A percentile compares a stretch with the other conserved stretches of the same genome.
Evolutionary conservation across 208 protist species (phyloP).

Genomic region (Herpetomonas samuelpessoai): DNA sequence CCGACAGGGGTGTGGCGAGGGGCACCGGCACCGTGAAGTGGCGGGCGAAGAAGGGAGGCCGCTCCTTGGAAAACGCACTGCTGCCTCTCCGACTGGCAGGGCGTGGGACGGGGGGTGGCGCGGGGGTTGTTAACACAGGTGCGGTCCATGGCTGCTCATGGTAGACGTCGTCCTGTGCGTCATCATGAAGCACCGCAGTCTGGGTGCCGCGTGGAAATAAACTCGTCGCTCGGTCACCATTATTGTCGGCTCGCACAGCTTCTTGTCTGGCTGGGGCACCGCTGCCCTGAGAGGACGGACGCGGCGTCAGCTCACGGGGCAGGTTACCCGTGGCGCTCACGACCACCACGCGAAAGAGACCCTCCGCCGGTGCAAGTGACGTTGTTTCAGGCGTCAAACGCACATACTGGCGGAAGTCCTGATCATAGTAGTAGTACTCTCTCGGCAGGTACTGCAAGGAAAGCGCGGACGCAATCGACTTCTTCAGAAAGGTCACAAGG

Average conservation of each 20-base stretch:
- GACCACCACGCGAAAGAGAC: conserved; percentile 29
- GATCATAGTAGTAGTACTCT: conserved; percentile 50
- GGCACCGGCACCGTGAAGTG: not conserved
- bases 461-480: conserved; percentile 1
- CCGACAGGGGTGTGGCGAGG: not conserved
- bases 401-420: conserved; percentile 39
- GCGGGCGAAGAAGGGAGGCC: not conserved
- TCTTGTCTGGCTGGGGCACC: no score
- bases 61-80: no score
- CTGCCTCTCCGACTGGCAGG: no score
- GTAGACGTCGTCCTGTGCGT: not conserved
- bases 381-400: conserved; percentile 34
- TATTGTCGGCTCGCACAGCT: no score
- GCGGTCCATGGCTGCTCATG: not conserved
- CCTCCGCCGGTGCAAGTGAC: conserved; percentile 17
- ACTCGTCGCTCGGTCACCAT: no score
- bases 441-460: conserved; percentile 16
- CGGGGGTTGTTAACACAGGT: not conserved
- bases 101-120: no score
- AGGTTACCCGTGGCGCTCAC: not conserved
- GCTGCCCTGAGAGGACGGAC: not conserved
- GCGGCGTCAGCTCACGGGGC: not conserved
- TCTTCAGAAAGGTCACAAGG: not conserved
- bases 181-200: not conserved
- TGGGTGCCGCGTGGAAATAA: not conserved